A percentile compares a stretch with the other conserved stretches of the same genome.
These are phyloP conservation scores for Termitomyces sp. DNA, from an alignment of 768 basidiomycete genomes.

Conservation along the genomic window DNA sequence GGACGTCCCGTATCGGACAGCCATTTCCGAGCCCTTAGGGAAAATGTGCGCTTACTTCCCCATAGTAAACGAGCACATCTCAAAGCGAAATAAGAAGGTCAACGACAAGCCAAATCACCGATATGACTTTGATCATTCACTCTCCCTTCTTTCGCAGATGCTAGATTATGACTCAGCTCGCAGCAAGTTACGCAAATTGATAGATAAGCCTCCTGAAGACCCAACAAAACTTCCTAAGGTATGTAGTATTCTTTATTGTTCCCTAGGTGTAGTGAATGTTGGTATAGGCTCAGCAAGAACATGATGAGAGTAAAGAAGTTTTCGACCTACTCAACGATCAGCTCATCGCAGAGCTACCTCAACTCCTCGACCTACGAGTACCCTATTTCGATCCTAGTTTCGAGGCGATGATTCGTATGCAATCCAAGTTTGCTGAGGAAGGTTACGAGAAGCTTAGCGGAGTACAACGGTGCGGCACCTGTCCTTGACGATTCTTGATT, in stretches of 20 bases:
- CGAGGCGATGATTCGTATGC: constrained; percentile 98
- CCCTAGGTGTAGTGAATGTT: neutral
- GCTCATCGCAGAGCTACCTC: constrained; percentile 85
- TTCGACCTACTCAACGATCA: constrained; percentile 93
- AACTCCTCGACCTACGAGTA: constrained; percentile 90
- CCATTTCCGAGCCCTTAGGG: constrained; percentile 92
- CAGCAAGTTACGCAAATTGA: constrained; percentile 82
- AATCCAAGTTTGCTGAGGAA: constrained; percentile 96
- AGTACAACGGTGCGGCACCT: constrained; percentile 68
- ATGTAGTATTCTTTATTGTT: neutral
- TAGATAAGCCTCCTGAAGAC: constrained; percentile 93
- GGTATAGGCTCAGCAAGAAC: constrained; percentile 84
- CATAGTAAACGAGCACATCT: constrained; percentile 87
- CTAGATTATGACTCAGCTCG: constrained; percentile 94
- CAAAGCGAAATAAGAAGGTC: constrained; percentile 97
- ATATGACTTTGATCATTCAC: neutral
- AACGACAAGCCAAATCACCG: neutral
- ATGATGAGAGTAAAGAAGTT: constrained; percentile 92
- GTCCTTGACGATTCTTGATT: neutral
- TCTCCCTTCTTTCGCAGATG: constrained; percentile 37
- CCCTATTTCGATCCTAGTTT: constrained; percentile 99
- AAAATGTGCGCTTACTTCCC: constrained; percentile 98
- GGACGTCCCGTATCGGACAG: constrained; percentile 94
- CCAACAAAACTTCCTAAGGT: constrained; percentile 79
- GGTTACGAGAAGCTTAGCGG: constrained; percentile 96